Percentiles rank a stretch among this genome's conserved stretches.
These are phyloP conservation scores for Mimosa pudica DNA, from an alignment of 306 rosid genomes.

Conservation along the genomic window DNA sequence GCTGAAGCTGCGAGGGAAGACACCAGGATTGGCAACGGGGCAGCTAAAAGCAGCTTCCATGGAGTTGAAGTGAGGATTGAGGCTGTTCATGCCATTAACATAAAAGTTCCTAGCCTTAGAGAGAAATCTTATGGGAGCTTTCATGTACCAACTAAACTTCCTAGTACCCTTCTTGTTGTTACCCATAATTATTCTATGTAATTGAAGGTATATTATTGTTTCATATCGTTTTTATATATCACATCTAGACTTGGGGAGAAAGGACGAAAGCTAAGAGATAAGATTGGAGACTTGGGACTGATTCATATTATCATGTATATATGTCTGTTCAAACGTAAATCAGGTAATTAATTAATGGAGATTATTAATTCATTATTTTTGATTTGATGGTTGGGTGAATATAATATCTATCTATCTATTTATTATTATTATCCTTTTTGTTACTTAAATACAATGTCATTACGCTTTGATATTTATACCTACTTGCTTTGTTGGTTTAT, in stretches of 20 bases:
- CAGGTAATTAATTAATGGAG: neutral
- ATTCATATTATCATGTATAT: neutral
- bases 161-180: slow-evolving; percentile 32
- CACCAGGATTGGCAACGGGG: slow-evolving; percentile 21
- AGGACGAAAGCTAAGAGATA: neutral
- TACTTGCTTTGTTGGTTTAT: no score
- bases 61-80: slow-evolving; percentile 34
- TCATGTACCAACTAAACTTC: slow-evolving; percentile 35
- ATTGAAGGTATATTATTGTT: neutral
- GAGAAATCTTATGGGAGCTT: slow-evolving; percentile 49
- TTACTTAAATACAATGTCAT: no score
- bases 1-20: slow-evolving; percentile 61
- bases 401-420: neutral
- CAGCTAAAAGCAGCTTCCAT: slow-evolving; percentile 41
- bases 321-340: neutral
- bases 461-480: no score
- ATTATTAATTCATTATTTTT: neutral
- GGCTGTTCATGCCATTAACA: slow-evolving; percentile 47
- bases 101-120: slow-evolving; percentile 54
- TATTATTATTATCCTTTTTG: no score
- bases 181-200: slow-evolving; percentile 26
- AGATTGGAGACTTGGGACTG: neutral
- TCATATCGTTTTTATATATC: neutral
- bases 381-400: neutral
- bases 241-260: neutral